Conservation (phyloP, 2,329 filamentous ascomycete species). For the Pseudogymnoascus sp. region DNA sequence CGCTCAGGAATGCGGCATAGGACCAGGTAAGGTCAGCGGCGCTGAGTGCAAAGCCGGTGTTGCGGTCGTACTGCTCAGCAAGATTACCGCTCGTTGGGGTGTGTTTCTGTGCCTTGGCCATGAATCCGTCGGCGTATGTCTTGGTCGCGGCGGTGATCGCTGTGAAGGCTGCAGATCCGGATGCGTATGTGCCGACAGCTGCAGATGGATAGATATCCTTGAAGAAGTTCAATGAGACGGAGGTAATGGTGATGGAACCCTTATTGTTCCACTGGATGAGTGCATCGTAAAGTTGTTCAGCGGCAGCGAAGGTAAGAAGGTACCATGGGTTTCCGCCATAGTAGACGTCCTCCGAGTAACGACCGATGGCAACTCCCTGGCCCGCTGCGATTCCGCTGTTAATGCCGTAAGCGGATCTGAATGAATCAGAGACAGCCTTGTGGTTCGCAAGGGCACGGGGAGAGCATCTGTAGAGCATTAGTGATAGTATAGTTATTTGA, state of each 20-base stretch:
- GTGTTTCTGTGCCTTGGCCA: constrained; percentile 41
- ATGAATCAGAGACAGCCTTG: constrained; percentile 67
- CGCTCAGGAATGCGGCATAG: constrained; percentile 62
- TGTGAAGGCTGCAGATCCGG: too few relatives aligned
- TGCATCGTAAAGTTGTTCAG: constrained; percentile 73
- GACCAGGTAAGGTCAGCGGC: constrained; percentile 66
- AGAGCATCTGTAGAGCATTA: neutral
- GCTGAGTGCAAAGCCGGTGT: constrained; percentile 26
- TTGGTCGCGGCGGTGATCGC: constrained; percentile 36
- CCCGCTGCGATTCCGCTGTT: constrained; percentile 52
- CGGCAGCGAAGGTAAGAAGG: constrained; percentile 65
- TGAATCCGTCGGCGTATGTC: constrained; percentile 53
- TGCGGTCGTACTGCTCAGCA: constrained; percentile 41
- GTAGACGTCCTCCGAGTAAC: constrained; percentile 67
- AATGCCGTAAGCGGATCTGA: constrained; percentile 61
- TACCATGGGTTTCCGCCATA: constrained; percentile 79
- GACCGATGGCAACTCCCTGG: constrained; percentile 52
- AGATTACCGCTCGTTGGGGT: constrained; percentile 53
- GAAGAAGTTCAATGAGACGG: constrained; percentile 65
- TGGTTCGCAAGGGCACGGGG: constrained; percentile 57
- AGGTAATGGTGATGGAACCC: constrained; percentile 57
- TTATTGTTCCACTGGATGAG: constrained; percentile 61
- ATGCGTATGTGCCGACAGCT: constrained; percentile 50
- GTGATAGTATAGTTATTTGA: neutral
- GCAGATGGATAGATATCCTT: constrained; percentile 56